Conservation (phyloP, 2,329 filamentous ascomycete species). For the Alternaria incomplexa region DNA sequence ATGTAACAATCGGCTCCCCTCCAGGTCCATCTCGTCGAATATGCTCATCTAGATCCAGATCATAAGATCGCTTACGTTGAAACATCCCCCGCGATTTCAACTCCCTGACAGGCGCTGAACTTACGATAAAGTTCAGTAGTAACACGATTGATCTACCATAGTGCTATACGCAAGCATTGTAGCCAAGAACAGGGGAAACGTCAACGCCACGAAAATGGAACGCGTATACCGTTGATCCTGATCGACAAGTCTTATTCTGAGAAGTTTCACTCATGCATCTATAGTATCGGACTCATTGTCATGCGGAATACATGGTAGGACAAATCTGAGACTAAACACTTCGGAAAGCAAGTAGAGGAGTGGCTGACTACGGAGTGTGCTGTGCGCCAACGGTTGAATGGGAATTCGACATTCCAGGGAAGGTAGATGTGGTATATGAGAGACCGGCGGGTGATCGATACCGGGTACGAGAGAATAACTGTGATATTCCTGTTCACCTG, state of each 20-base stretch:
- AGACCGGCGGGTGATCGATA: neutral
- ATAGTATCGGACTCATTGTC: neutral
- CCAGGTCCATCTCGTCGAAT: neutral
- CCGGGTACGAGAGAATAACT: neutral
- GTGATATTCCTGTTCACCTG: neutral
- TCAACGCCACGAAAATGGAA: neutral
- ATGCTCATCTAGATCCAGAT: neutral
- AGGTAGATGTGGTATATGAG: neutral
- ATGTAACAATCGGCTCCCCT: neutral
- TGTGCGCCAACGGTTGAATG: neutral
- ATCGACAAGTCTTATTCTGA: neutral
- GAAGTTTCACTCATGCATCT: neutral
- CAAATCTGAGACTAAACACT: neutral
- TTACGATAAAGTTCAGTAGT: neutral
- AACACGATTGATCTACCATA: neutral
- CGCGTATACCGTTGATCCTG: neutral
- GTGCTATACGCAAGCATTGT: neutral
- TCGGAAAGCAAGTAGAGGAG: neutral
- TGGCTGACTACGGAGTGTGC: neutral
- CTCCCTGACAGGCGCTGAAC: neutral
- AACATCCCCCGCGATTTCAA: neutral
- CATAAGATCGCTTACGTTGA: neutral
- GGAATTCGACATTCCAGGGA: neutral
- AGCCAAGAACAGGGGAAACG: neutral
- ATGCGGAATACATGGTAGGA: neutral